phyloP scores from a whole-genome alignment of 2,329 filamentous ascomycete genomes.

The Paecilomyces variotii region DNA sequence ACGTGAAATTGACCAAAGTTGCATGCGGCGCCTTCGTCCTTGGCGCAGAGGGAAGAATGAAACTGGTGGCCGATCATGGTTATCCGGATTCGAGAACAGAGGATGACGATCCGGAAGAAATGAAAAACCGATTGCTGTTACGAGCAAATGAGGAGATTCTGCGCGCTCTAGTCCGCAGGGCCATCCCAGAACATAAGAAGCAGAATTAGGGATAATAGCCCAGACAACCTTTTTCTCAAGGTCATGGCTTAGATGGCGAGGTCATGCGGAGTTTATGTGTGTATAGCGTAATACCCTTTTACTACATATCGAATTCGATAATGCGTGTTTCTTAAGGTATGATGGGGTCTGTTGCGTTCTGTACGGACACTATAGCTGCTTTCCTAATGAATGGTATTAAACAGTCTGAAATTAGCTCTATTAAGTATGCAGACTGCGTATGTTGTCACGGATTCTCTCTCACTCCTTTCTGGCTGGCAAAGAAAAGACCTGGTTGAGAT shows the following conservation, averaged over 20 bases:
- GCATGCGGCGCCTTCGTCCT: constrained; percentile 33
- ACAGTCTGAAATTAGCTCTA: no score
- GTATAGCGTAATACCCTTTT: neutral
- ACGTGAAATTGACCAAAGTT: constrained; percentile 29
- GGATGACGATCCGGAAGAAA: constrained; percentile 11
- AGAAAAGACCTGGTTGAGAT: no score
- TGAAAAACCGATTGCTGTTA: constrained; percentile 14
- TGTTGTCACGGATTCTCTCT: no score
- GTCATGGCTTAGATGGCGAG: neutral
- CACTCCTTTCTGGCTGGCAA: no score
- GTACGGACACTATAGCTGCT: no score
- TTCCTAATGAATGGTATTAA: no score
- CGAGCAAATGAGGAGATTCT: constrained; percentile 26
- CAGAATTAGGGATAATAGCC: neutral
- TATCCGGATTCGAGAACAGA: constrained; percentile 6
- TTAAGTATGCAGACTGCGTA: no score
- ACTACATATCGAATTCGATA: neutral
- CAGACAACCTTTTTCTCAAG: neutral
- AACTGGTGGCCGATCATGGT: constrained; percentile 22
- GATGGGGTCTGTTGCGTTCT: neutral
- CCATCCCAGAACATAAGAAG: constrained; percentile 7
- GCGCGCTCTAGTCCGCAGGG: constrained; percentile 21
- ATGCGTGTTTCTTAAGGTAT: neutral
- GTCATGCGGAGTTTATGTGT: neutral
- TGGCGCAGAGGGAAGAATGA: constrained; percentile 30